Base-by-base conservation (phyloP, 108 stramenopile species). In the Cyclostephanos tholiformis region DNA sequence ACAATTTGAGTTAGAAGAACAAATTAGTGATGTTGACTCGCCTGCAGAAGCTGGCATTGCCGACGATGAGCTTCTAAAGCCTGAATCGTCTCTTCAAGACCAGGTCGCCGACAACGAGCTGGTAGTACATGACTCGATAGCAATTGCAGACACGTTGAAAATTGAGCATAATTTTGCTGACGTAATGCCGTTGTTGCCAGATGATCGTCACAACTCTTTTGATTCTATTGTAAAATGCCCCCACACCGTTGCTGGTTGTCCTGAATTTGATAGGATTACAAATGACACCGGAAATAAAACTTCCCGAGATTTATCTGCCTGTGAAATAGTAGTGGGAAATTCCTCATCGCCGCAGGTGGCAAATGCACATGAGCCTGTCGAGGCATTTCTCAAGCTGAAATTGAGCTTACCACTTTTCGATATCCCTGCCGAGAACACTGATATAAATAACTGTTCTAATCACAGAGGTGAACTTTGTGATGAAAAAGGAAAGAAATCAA, bases 1-100 rank as follows among this genome's bases (percentile, higher is more conserved):
- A 8, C 58, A 49, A 16, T 22, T n/a, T 35, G n/a, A 49, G 58
- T 11, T 43, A 23, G 55, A 19, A 69, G 36, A 69, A 56, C 12
- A 52, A 17, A 51, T 19, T 39, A 16, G 19, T 35, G 30, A 60
- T 60, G 8, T 36, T 38, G 11, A 17, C 16, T 60, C 59, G 17
- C 39, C 61, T 20, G n/a, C 17, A 6, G 38, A 20, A 43, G 41
- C 20, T n/a, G 16, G 44, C 13, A 46, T 46, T 46, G 22, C 20
- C 19, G n/a, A 22, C 16, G n/a, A 62, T 9, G 41, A 62, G 20
- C 19, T 19, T 19, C 13, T 29, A 19, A 43, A 46, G 57, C 29
- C 49, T 30, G 30, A 48, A 55, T 38, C 29, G 44, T 46, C 44
- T 46, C 44, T 17, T 46, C 44, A 23, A 3, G 23, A 30, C 44